These are phyloP conservation scores for Singerocomus rubriflavus DNA, from an alignment of 1,284 basidiomycete genomes.

Conservation along the genomic window DNA sequence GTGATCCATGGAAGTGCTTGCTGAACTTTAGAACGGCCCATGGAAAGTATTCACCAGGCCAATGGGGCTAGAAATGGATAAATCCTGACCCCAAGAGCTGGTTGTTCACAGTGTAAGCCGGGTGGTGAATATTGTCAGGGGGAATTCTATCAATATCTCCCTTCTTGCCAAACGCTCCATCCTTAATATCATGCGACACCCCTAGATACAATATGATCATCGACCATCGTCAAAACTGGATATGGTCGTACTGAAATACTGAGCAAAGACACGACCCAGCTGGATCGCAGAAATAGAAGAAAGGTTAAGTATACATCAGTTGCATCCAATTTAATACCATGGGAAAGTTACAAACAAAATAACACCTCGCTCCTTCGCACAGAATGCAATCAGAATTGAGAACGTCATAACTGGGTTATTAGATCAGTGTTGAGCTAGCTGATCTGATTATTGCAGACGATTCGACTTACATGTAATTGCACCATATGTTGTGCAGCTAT, in stretches of 20 bases:
- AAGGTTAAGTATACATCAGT: slow-evolving; percentile 6
- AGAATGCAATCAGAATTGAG: slow-evolving; percentile 1
- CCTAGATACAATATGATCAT: slow-evolving; percentile 9
- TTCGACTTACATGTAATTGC: slow-evolving; percentile 8
- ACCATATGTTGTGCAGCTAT: background rate
- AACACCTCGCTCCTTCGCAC: slow-evolving; percentile 6
- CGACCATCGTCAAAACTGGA: background rate
- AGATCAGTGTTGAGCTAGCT: background rate
- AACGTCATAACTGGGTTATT: slow-evolving; percentile 5
- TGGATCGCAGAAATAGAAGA: background rate
- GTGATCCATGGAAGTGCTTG: too few relatives aligned
- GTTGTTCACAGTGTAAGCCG: background rate
- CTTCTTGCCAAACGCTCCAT: slow-evolving; percentile 23
- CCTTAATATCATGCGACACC: slow-evolving; percentile 20
- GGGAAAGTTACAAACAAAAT: slow-evolving; percentile 17
- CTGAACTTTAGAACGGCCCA: too few relatives aligned
- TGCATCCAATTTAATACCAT: background rate
- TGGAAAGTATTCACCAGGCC: too few relatives aligned
- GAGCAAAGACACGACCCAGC: slow-evolving; percentile 16
- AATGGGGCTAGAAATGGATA: too few relatives aligned
- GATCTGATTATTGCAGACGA: background rate
- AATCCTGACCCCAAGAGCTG: too few relatives aligned
- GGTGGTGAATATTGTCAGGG: slow-evolving; percentile 11
- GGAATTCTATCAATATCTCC: background rate
- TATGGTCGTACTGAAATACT: slow-evolving; percentile 16